Base-by-base conservation (phyloP, 1,284 basidiomycete species). In the Tylopilus sp. region DNA sequence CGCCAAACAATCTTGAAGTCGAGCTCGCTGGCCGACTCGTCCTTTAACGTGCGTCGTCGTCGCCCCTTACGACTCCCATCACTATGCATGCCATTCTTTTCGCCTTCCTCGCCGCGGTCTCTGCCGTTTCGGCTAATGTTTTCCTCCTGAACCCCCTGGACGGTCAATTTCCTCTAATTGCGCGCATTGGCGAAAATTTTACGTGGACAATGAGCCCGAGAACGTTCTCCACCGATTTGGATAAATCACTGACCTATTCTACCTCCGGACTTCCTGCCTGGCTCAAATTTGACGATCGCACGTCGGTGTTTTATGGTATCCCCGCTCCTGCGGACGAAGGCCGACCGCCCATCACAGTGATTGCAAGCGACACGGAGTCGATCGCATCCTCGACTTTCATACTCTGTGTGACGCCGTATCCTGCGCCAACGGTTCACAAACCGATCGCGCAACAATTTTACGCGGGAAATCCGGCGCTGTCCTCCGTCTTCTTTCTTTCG, bases 61-160 rank as follows among this genome's bases (percentile, higher is more conserved):
- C 67, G 64, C 70, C 63, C 70, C 65, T 68, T 63, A 68, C 68
- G 67, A 54, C 66, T 59, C 55, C 62, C 74, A 76, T 75, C 73
- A 65, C 80, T 83, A 85, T 85, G 83, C 71, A 76, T 63, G 62
- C 74, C 77, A 66, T 73, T 82, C 78, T 78, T 82, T 80, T 80
- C 58, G 69, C 62, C 59, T 57, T 76, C 57, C 53, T 79, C 54
- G 62, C 70, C 58, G 62, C 71, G 44, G 59, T 70, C 54, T 60
- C 67, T 51, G 58, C 68, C 48, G 69, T 66, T 30, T 64, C 58
- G 39, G 72, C 73, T 37, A 67, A 75, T 31, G 71, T 85, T 44
- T 72, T 66, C 50, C 72, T 85, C 20, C 55, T 67, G 33, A 73
- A 73, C 58, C 75, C 81, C 37, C 70, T 84, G 43, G 71, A 77